phyloP scores from a whole-genome alignment of 129 eudicot genomes.

The Lactuca saligna region DNA sequence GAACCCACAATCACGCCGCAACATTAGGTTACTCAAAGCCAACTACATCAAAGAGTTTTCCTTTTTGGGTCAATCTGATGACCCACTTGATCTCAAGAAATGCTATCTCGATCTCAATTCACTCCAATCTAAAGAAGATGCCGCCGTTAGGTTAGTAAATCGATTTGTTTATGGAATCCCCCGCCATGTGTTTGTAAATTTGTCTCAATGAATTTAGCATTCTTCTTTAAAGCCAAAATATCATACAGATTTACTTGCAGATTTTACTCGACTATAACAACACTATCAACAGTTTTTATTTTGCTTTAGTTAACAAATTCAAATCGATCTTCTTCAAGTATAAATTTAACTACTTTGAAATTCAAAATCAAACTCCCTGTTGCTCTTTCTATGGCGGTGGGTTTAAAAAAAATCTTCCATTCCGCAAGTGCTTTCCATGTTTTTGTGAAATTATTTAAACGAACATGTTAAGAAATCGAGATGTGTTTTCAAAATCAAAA shows the following conservation, averaged over 20 bases:
- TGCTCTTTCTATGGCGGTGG: not conserved
- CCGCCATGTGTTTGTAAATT: constrained; percentile 12
- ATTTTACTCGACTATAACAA: not conserved
- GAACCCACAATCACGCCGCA: constrained; percentile 57
- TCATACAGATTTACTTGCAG: too few species aligned
- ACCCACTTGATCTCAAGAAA: constrained; percentile 69
- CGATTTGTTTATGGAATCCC: constrained; percentile 9
- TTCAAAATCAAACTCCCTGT: not conserved
- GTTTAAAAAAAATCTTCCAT: too few species aligned
- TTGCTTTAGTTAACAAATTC: not conserved
- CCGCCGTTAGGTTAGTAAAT: constrained; percentile 61
- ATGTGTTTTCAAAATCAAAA: not conserved
- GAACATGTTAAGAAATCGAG: not conserved
- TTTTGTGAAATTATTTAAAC: not conserved
- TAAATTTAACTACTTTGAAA: not conserved
- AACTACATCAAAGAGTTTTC: constrained; percentile 77
- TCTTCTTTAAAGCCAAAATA: not conserved
- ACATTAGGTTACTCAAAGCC: constrained; percentile 86
- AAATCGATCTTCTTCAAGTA: not conserved
- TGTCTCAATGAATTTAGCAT: not conserved
- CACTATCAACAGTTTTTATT: not conserved
- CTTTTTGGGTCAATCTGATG: constrained; percentile 70
- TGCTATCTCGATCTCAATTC: constrained; percentile 73
- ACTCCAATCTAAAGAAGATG: constrained; percentile 73
- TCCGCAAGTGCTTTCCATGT: not conserved